Base-by-base conservation (phyloP, 2,329 filamentous ascomycete genomes). In the Botrytis galanthina region DNA sequence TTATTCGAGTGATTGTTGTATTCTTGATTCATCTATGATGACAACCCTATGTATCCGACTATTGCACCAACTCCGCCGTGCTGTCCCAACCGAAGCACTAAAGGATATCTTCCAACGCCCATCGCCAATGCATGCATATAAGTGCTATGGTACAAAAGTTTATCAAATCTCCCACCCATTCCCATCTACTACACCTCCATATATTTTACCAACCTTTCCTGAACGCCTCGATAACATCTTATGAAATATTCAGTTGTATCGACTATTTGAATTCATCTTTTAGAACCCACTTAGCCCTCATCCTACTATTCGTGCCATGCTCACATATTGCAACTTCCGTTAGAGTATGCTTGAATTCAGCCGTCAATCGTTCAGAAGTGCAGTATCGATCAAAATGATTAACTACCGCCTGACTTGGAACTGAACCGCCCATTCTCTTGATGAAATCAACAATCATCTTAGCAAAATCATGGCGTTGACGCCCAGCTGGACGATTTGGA, bases 301-400 rank as follows among this genome's bases (percentile, higher is more conserved):
- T 79, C 59, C 79, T 75, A 63, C 73, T 75, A 72, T 77, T 78
- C 29, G 51, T 57, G 26, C 77, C 87, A 16, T 82, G 81, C 80
- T 89, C 86, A 81, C 97, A 82, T 71, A 85, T 88, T 0, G 95
- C 95, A 78, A 97, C 92, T 75, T 86, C 86, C 78, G 92, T 90
- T 72, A 98, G 83, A 78, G 94, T 94, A 78, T 88, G 86, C 83
- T 94, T 95, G 81, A 98, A 98, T 81, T 94, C 92, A 29, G 89
- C 88, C 70, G 91, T 91, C 75, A 93, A 88, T 75, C 89, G 87
- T 39, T 86, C 83, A 61, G 89, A 92, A 35, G 87, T 88, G 80
- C 94, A 97, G 79, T 90, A 92, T 22, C 89, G 89, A 82, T 95
- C 93, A 82, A 98, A 98, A 79, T 97, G 94, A 79, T 97, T 93